Evolutionary conservation across 768 basidiomycete species (phyloP), one percentile per base, ranked within the genome.

Genomic region (Solioccasus polychromus): DNA sequence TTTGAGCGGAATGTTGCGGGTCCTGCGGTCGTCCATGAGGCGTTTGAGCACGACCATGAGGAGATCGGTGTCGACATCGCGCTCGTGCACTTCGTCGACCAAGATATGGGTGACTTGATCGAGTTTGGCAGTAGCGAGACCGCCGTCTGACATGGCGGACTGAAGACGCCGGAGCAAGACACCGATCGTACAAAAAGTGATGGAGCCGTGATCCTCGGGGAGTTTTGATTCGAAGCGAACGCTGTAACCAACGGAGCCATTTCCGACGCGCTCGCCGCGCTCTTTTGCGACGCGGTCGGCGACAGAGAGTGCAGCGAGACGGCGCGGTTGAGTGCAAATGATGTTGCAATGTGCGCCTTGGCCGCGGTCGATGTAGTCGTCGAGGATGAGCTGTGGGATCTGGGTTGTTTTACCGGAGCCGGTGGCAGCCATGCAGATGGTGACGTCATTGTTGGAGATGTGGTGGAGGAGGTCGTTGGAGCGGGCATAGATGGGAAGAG

Each of bases 321-420:
- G 80, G 48, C 93, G 80, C 14, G 94, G 94, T 59, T 97, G 94
- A 0, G 93, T 96, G 60, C 92, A 96, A 22, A 96, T 71, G 53
- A 97, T 78, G 60, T 96, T 95, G 68, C 92, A 95, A 39, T 71
- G 67, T 1, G 89, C 83, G 14, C 94, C 94, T 44, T 88, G 72
- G n/a, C 83, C 88, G 14, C 74, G 70, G 15, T 83, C 72, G 47
- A 92, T 92, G 58, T 77, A 84, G 34, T 87, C 78, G 57, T 97
- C 93, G 39, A 97, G 75, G 51, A 96, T 82, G 37, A 96, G 75
- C 63, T 96, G 94, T 5, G 94, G 94, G 20, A 96, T 80, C 64
- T 97, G 94, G 0, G 93, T 96, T 7, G 92, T 95, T 71, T 96
- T 96, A 2, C 93, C 92, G 2, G 90, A 92, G 28, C 92, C 91